phyloP scores from a whole-genome alignment of 148 eudicot genomes.

The Dianthus caryophyllus region DNA sequence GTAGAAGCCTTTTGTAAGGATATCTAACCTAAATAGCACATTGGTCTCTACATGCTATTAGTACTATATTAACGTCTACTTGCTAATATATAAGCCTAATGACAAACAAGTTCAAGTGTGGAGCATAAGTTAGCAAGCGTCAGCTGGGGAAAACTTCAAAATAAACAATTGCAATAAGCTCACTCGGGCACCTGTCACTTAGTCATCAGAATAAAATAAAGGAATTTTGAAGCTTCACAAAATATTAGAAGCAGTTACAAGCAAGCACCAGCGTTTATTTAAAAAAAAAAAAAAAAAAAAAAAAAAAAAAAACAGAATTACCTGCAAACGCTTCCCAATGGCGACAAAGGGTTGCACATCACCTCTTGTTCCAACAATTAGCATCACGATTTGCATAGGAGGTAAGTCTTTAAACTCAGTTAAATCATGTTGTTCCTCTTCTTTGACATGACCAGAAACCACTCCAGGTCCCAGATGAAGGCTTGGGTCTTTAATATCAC shows the following conservation, averaged over 20 bases:
- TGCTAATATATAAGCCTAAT: background rate
- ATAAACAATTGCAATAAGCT: background rate
- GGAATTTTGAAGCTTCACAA: background rate
- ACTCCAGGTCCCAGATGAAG: conserved; percentile 30
- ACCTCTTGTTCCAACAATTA: conserved; percentile 50
- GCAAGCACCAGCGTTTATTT: background rate
- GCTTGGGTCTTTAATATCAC: conserved; percentile 31
- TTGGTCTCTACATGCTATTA: background rate
- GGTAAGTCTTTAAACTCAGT: conserved; percentile 27
- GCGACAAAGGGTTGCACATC: conserved; percentile 54
- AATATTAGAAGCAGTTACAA: background rate
- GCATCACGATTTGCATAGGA: conserved; percentile 47
- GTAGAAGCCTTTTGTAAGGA: background rate
- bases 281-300: too few species aligned
- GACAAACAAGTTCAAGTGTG: background rate
- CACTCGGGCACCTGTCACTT: background rate
- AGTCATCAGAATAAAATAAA: background rate
- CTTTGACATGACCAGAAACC: conserved; percentile 19
- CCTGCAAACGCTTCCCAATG: conserved; percentile 46
- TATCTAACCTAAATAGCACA: background rate
- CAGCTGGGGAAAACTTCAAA: background rate
- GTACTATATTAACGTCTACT: background rate
- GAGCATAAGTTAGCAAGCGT: background rate
- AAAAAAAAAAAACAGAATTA: conserved; percentile 11
- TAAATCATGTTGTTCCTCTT: conserved; percentile 27